Evolutionary conservation across 78 protist genomes (phyloP).

Genomic region (Polysphondylium violaceum): DNA sequence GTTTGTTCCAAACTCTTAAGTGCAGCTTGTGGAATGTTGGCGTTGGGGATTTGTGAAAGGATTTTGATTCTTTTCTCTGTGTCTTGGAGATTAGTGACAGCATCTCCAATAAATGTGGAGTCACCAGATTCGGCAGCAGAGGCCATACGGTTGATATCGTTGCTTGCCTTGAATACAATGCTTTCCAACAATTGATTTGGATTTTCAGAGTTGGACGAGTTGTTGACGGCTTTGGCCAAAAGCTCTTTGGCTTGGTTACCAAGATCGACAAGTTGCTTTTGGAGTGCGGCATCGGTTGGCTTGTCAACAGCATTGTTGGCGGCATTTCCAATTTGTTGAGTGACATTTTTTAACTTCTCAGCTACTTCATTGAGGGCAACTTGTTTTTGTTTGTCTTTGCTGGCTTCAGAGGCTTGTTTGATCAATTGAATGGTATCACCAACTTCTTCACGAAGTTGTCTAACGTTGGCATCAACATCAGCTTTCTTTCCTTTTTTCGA

Average conservation of each 20-base stretch:
- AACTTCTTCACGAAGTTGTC: slow-evolving; percentile 39
- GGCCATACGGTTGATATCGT: slow-evolving; percentile 37
- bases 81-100: slow-evolving; percentile 23
- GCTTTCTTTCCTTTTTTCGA: slow-evolving; percentile 40
- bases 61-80: slow-evolving; percentile 50
- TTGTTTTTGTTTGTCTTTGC: slow-evolving; percentile 51
- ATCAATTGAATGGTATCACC: slow-evolving; percentile 42
- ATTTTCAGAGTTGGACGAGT: background rate
- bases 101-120: slow-evolving; percentile 27
- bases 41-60: background rate
- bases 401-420: slow-evolving; percentile 43
- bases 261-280: background rate
- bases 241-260: slow-evolving; percentile 58
- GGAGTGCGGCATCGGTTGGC: slow-evolving; percentile 16
- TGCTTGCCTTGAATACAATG: slow-evolving; percentile 38
- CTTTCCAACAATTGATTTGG: slow-evolving; percentile 1
- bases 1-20: background rate
- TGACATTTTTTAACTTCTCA: slow-evolving; percentile 40
- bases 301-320: slow-evolving; percentile 20
- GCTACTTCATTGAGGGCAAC: slow-evolving; percentile 76
- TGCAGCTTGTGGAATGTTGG: background rate
- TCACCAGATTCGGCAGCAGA: slow-evolving; percentile 41
- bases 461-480: slow-evolving; percentile 40
- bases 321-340: slow-evolving; percentile 45
- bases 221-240: slow-evolving; percentile 32